These are phyloP conservation scores for Arachnomyces sp. DNA, from an alignment of 2,329 filamentous ascomycete genomes.

Conservation along the genomic window DNA sequence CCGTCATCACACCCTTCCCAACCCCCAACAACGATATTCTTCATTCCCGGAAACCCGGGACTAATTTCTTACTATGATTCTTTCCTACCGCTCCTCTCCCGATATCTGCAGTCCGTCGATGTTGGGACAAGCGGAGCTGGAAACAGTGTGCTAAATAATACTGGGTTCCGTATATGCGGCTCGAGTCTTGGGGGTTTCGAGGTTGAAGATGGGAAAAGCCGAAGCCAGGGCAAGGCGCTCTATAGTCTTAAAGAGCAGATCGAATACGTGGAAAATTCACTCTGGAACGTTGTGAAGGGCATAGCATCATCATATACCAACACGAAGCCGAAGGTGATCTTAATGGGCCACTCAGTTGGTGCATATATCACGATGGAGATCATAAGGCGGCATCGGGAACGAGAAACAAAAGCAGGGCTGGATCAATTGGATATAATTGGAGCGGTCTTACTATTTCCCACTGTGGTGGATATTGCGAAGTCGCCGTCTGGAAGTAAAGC, in stretches of 20 bases:
- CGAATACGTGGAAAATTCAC: constrained; percentile 34
- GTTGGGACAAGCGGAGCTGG: background rate
- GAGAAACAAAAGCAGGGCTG: constrained; percentile 21
- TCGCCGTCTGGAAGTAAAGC: constrained; percentile 53
- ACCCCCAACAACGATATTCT: constrained; percentile 28
- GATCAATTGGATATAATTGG: constrained; percentile 32
- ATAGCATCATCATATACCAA: background rate
- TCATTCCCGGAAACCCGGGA: constrained; percentile 45
- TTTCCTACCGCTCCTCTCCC: constrained; percentile 32
- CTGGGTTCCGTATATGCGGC: constrained; percentile 24
- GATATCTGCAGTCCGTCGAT: constrained; percentile 12
- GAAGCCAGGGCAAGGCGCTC: constrained; percentile 7
- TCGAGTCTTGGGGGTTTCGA: constrained; percentile 29
- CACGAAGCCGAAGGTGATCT: constrained; percentile 41
- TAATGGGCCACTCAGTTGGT: constrained; percentile 69
- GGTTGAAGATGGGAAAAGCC: constrained; percentile 12
- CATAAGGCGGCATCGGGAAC: constrained; percentile 47
- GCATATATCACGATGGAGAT: constrained; percentile 63
- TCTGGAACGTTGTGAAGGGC: constrained; percentile 31
- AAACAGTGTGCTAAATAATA: background rate
- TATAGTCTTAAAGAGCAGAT: constrained; percentile 45
- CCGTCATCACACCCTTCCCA: constrained; percentile 1
- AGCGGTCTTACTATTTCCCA: constrained; percentile 64
- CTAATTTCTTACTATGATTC: constrained; percentile 42
- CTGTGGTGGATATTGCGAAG: constrained; percentile 60